Percentiles rank a stretch among this genome's conserved stretches.
Evolutionary conservation across 192 early-diverging fungal species (phyloP).

Genomic region (Cetraspora pellucida): DNA sequence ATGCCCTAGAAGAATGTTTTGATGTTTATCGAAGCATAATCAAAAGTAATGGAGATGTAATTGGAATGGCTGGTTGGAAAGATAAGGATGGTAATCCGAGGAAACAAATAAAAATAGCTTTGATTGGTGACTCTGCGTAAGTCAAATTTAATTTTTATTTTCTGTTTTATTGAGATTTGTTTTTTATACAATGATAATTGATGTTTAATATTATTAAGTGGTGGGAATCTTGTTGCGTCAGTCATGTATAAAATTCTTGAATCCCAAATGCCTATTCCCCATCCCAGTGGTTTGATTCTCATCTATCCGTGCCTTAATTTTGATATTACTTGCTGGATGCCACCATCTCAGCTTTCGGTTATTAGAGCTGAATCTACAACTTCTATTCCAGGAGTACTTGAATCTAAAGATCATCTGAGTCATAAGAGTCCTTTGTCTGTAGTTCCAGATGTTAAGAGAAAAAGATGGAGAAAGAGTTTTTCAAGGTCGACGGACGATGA

Average conservation of each 20-base stretch:
- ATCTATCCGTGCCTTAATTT: slow-evolving; percentile 92
- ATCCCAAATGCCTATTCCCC: slow-evolving; percentile 48
- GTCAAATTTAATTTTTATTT: slow-evolving; percentile 33
- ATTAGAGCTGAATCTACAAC: slow-evolving; percentile 62
- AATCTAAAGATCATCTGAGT: slow-evolving; percentile 67
- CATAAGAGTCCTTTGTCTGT: slow-evolving; percentile 68
- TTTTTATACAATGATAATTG: background rate
- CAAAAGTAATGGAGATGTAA: slow-evolving; percentile 71
- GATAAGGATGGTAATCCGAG: slow-evolving; percentile 21
- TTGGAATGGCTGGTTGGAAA: slow-evolving; percentile 73
- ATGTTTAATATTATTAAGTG: slow-evolving; percentile 48
- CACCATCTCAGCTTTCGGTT: slow-evolving; percentile 57
- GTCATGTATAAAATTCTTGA: slow-evolving; percentile 82
- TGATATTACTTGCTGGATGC: slow-evolving; percentile 93
- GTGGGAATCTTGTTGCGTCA: slow-evolving; percentile 84
- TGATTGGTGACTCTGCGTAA: slow-evolving; percentile 94
- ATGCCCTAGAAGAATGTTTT: slow-evolving; percentile 87
- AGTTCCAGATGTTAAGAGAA: slow-evolving; percentile 48
- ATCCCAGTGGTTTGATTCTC: slow-evolving; percentile 77
- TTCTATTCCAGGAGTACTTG: slow-evolving; percentile 41
- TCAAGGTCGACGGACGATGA: slow-evolving; percentile 22
- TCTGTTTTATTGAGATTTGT: background rate
- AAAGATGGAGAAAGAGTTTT: slow-evolving; percentile 40
- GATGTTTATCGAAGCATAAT: slow-evolving; percentile 79
- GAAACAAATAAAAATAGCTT: slow-evolving; percentile 68